Evolutionary conservation across 805 yeast species (phyloP).

Genomic region (Jamesozyma jinghongensis): DNA sequence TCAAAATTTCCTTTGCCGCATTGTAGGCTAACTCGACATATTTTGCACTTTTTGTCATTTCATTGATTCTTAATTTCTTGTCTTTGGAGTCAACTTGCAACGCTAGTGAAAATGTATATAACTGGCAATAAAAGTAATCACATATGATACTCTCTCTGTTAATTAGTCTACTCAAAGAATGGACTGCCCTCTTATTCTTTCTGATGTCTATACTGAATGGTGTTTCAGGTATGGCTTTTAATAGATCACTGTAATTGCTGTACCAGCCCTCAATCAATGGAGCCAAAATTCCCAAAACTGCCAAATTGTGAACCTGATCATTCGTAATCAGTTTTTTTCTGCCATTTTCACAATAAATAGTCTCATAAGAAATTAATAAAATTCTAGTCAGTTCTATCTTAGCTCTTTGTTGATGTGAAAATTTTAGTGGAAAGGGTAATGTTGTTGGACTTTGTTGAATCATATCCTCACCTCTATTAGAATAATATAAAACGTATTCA

Average conservation of each 20-base stretch:
- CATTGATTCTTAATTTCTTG: constrained; percentile 47
- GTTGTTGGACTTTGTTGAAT: constrained; percentile 4
- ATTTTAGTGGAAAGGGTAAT: constrained; percentile 34
- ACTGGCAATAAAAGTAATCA: constrained; percentile 76
- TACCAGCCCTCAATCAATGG: constrained; percentile 79
- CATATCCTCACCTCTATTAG: constrained; percentile 7
- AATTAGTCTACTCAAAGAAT: constrained; percentile 32
- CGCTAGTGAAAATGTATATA: constrained; percentile 79
- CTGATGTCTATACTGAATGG: constrained; percentile 21
- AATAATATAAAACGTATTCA: constrained; percentile 25
- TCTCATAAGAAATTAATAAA: constrained; percentile 73
- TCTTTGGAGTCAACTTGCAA: constrained; percentile 39
- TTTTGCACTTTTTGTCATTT: constrained; percentile 60
- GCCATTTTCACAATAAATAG: constrained; percentile 61
- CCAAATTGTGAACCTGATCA: constrained; percentile 56
- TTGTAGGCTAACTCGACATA: constrained; percentile 74
- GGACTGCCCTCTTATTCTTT: constrained; percentile 26
- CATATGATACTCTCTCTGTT: constrained; percentile 66
- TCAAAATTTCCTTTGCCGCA: constrained; percentile 73
- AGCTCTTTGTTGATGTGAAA: constrained; percentile 60
- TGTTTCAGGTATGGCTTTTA: constrained; percentile 39
- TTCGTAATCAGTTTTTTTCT: constrained; percentile 32
- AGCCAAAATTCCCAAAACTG: constrained; percentile 60
- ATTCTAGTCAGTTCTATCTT: constrained; percentile 72
- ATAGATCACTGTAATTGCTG: constrained; percentile 45